phyloP scores from a whole-genome alignment of 495 filamentous ascomycete genomes.

The Podospora bellae-mahoneyi region DNA sequence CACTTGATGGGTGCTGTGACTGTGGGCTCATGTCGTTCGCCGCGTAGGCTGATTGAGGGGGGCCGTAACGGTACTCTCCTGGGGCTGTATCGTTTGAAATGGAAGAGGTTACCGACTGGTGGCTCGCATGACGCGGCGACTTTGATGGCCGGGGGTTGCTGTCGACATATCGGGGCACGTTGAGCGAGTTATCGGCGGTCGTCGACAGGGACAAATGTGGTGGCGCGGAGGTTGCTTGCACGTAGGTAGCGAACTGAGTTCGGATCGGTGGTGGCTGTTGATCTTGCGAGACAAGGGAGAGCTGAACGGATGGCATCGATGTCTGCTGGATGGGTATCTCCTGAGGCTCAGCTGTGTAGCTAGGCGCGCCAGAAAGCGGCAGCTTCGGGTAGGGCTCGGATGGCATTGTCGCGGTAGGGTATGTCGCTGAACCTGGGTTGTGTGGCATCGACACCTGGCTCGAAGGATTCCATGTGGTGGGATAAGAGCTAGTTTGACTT shows the following conservation, averaged over 20 bases:
- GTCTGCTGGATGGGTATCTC: slow-evolving; percentile 48
- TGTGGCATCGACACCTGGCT: slow-evolving; percentile 42
- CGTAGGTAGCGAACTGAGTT: slow-evolving; percentile 47
- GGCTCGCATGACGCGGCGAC: slow-evolving; percentile 50
- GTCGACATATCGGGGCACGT: slow-evolving; percentile 48
- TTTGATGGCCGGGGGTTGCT: slow-evolving; percentile 54
- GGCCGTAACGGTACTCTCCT: slow-evolving; percentile 49
- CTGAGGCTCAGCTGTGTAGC: slow-evolving; percentile 47
- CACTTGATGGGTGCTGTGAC: slow-evolving; percentile 30
- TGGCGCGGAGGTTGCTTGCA: slow-evolving; percentile 40
- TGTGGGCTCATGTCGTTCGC: slow-evolving; percentile 37
- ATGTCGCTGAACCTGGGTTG: slow-evolving; percentile 37
- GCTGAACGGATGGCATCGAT: slow-evolving; percentile 50
- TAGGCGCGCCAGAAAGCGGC: slow-evolving; percentile 41
- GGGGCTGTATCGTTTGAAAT: slow-evolving; percentile 44
- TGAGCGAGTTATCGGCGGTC: slow-evolving; percentile 40
- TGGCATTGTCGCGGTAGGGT: slow-evolving; percentile 44
- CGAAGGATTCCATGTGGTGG: slow-evolving; percentile 39
- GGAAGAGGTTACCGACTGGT: slow-evolving; percentile 44
- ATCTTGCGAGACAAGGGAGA: slow-evolving; percentile 42
- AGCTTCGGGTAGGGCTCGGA: slow-evolving; percentile 47
- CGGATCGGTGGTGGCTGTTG: slow-evolving; percentile 42
- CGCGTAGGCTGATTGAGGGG: slow-evolving; percentile 32
- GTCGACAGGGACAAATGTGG: slow-evolving; percentile 45
- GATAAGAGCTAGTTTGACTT: slow-evolving; percentile 31